Evolutionary conservation across 2,329 filamentous ascomycete genomes (phyloP), one percentile per base, ranked within the genome.

Genomic region (Talaromyces sp.): DNA sequence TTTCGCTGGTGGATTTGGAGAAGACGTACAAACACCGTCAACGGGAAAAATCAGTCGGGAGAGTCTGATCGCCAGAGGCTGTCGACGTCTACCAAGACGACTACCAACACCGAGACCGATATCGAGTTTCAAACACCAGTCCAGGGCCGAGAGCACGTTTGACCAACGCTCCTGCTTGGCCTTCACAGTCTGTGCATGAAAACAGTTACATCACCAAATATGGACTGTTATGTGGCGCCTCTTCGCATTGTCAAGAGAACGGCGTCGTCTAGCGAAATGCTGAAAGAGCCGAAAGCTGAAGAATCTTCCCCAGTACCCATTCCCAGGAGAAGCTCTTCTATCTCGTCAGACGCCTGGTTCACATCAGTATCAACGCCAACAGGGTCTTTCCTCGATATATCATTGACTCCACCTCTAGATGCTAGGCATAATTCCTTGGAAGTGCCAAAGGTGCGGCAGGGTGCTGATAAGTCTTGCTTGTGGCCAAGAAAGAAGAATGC

Each of bases 231-330:
- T 61, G 79, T 82, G 18, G 75, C 75, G 34, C 84, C 84, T 10
- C 69, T 85, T 36, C 79, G 81, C 47, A 82, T 86, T 67, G 69
- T 79, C 67, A 86, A 84, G 68, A 53, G 56, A 56, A 30, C 63
- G 28, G 58, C 62, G 52, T 47, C 65, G 56, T 28, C 44, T 28
- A n/a, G 40, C n/a, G 31, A 54, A 18, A 16, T 30, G 27, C 18
- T 47, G 12, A 67, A 60, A 68, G 65, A 30, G 47, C 42, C 59
- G 50, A 33, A 62, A 63, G 7, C 59, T 51, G 18, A 64, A 50
- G 40, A 60, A 30, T 60, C 66, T 68, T 53, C 59, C n/a, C 44
- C 44, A 12, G 23, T 47, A 10, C 10, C 18, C 56, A 8, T 73
- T 31, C 70, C 71, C 34, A 63, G 65, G 47, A 69, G 72, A 57